Evolutionary conservation across 2,329 filamentous ascomycete genomes (phyloP).

Genomic region (Xylariaceae sp.): DNA sequence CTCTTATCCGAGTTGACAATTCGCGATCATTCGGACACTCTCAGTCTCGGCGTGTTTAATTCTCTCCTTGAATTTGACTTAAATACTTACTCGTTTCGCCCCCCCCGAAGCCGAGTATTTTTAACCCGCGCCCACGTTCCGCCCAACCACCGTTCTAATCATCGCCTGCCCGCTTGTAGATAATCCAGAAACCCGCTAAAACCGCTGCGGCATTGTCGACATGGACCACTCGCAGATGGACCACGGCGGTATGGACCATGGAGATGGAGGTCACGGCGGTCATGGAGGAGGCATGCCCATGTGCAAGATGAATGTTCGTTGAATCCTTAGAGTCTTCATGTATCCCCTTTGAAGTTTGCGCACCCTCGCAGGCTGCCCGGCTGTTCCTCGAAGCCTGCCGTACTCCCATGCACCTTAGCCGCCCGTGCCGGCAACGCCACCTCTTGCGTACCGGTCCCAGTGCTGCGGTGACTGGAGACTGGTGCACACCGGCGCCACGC

Average conservation of each 20-base stretch:
- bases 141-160: too few relatives aligned
- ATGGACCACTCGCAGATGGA: slow-evolving; percentile 45
- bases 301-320: slow-evolving; percentile 86
- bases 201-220: background rate
- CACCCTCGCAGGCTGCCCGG: too few relatives aligned
- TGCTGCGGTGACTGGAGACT: background rate
- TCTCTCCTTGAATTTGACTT: background rate
- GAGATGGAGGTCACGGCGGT: slow-evolving; percentile 45
- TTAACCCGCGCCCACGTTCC: background rate
- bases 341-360: background rate
- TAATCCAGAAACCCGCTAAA: background rate
- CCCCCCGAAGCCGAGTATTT: background rate
- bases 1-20: too few relatives aligned
- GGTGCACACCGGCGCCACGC: background rate
- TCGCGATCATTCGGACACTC: background rate
- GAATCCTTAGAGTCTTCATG: background rate
- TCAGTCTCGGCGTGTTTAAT: too few relatives aligned
- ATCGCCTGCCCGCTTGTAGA: background rate
- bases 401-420: background rate
- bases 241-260: slow-evolving; percentile 52
- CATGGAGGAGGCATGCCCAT: slow-evolving; percentile 34
- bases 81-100: background rate
- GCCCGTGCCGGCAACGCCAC: background rate
- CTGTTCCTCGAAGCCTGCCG: too few relatives aligned
- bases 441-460: background rate